Base-by-base conservation (phyloP, 2,329 filamentous ascomycete genomes). In the Penicillium sp. region DNA sequence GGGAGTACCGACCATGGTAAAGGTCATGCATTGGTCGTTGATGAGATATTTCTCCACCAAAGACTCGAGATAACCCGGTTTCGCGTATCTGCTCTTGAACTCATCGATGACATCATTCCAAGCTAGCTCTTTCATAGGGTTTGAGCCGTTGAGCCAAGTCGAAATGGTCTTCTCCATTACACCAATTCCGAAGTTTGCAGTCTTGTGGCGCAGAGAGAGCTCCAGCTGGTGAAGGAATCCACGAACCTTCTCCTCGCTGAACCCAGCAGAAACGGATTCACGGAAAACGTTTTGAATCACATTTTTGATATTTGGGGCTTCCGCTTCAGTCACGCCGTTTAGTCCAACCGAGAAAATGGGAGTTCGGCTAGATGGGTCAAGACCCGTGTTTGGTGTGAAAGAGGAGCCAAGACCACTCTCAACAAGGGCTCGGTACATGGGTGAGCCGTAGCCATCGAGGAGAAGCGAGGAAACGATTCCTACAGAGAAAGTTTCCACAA, bases 181-280 rank as follows among this genome's bases (percentile, higher is more conserved):
- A 19, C 88, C 87, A 82, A 97, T 91, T 15, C 94, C 94, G 70
- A 99, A 99, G 68, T 89, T 92, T 53, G 94, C 91, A 0, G 92
- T 97, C 80, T 97, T 97, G 78, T 99, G 92, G 77, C 97, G 97
- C 48, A 97, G 78, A 0, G 87, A 84, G n/a, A 99, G 82, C 72
- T 99, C 94, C 4, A 97, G 78, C 73, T 97, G 93, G 73, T 99
- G 94, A 53, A 99, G 82, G 61, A 95, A 89, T 3, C 94, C 94
- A 61, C 96, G 91, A 58, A 99, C 91, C 75, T 99, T 99, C 66
- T 87, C 86, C 67, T 87, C 82, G 58, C 94, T 92, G 65, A 99
- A 96, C 0, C 94, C 93, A 58, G 87, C 89, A 27, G 86, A 78
- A 19, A 86, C 83, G 7, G 85, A 85, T 45, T 91, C 86, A 27